Evolutionary conservation across 164 flowering plant genomes (phyloP).

Genomic region (Brasenia schreberi): DNA sequence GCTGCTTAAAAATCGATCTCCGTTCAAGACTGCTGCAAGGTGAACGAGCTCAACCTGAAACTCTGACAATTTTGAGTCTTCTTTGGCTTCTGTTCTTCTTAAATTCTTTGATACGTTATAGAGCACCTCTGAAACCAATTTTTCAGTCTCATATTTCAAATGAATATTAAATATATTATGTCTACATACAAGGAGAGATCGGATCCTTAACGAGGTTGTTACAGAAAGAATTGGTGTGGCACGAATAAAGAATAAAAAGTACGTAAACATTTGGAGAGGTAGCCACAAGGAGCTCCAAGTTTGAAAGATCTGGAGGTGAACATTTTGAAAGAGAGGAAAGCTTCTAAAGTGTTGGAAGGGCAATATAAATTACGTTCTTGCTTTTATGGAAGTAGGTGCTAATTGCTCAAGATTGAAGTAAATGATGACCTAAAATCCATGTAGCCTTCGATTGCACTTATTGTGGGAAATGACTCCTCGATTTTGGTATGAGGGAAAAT

Average conservation of each 20-base stretch:
- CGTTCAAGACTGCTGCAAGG: conserved; percentile 73
- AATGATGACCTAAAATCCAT: neutral
- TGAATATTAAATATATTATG: too few species aligned
- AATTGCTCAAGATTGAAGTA: neutral
- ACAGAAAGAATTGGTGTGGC: too few species aligned
- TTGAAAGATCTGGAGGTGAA: too few species aligned
- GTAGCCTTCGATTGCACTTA: neutral
- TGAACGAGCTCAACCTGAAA: conserved; percentile 86
- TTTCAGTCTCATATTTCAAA: neutral
- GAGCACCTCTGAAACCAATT: conserved; percentile 12
- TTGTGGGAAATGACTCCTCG: neutral
- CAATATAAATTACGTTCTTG: neutral
- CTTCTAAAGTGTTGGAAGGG: neutral
- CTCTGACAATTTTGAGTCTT: conserved; percentile 14
- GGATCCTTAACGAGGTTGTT: neutral
- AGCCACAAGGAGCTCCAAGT: too few species aligned
- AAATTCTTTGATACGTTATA: conserved; percentile 12
- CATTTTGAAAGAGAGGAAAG: too few species aligned
- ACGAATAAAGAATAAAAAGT: too few species aligned
- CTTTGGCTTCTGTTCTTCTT: conserved; percentile 14
- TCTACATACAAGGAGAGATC: neutral
- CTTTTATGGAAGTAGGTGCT: neutral
- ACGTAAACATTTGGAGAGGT: too few species aligned
- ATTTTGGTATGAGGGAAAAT: neutral
- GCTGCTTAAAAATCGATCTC: conserved; percentile 76